A percentile compares a stretch with the other conserved stretches of the same genome.
Evolutionary conservation across 345 rosid species (phyloP).

Genomic region (Theobroma cacao): DNA sequence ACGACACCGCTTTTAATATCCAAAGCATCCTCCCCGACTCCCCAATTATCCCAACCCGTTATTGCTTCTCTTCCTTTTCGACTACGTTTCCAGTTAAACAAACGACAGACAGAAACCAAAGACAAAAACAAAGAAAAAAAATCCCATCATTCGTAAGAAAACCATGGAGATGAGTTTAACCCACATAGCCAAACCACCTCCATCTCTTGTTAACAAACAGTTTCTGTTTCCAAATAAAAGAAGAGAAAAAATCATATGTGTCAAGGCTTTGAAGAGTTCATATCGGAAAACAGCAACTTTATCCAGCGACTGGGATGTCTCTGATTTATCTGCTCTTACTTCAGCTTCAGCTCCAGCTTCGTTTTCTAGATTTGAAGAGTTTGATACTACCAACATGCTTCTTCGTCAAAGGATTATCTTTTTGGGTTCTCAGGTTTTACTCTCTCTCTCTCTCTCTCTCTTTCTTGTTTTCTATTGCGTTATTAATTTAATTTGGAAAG

Average conservation of each 20-base stretch:
- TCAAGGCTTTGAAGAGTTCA: constrained; percentile 40
- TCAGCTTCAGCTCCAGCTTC: constrained; percentile 39
- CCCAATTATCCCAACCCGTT: background rate
- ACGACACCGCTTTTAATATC: background rate
- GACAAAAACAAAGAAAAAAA: background rate
- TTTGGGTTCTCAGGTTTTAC: constrained; percentile 71
- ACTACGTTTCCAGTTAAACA: background rate
- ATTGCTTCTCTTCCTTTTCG: background rate
- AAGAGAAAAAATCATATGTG: constrained; percentile 29
- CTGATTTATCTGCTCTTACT: constrained; percentile 25
- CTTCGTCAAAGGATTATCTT: constrained; percentile 92
- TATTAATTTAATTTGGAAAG: background rate
- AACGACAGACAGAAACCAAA: background rate
- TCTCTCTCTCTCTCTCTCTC: background rate
- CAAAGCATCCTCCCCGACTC: no score
- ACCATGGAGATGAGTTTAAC: constrained; percentile 40
- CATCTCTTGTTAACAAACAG: constrained; percentile 22
- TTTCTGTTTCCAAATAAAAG: constrained; percentile 15
- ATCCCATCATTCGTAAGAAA: background rate
- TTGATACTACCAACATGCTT: constrained; percentile 84
- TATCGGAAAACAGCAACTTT: constrained; percentile 37
- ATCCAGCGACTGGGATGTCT: constrained; percentile 69
- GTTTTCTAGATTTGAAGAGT: constrained; percentile 79
- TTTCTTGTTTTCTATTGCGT: background rate
- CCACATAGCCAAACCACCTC: constrained; percentile 24